Percentiles rank a stretch among this genome's conserved stretches.
phyloP scores from a whole-genome alignment of 2,329 filamentous ascomycete species.

The Penicillium brevicompactum region DNA sequence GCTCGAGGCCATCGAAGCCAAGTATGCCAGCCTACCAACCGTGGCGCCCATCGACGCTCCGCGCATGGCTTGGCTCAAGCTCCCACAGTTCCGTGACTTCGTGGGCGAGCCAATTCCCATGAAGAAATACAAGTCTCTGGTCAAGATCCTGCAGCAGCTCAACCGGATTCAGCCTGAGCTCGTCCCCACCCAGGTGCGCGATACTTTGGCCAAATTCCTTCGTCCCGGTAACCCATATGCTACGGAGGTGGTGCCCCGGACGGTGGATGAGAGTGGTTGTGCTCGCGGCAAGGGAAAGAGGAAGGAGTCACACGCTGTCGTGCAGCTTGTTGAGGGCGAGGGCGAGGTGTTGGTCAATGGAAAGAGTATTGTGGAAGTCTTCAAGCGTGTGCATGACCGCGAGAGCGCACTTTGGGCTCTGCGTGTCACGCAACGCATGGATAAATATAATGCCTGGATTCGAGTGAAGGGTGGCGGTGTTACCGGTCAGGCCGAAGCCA shows the following conservation, averaged over 20 bases:
- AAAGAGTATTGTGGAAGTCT: constrained; percentile 77
- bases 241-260: constrained; percentile 62
- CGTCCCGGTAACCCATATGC: constrained; percentile 72
- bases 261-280: constrained; percentile 75
- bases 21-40: constrained; percentile 72
- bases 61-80: constrained; percentile 76
- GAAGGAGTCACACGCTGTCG: constrained; percentile 83
- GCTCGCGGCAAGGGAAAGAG: constrained; percentile 79
- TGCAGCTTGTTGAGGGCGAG: constrained; percentile 87
- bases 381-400: constrained; percentile 86
- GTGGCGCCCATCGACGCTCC: constrained; percentile 67
- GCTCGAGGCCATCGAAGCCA: constrained; percentile 70
- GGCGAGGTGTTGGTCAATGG: constrained; percentile 91
- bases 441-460: constrained; percentile 98
- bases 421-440: constrained; percentile 76
- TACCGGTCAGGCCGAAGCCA: constrained; percentile 92
- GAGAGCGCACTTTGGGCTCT: constrained; percentile 93
- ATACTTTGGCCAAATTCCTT: constrained; percentile 70
- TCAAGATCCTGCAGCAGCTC: constrained; percentile 74
- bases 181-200: constrained; percentile 68
- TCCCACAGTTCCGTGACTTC: constrained; percentile 72
- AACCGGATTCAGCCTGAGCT: constrained; percentile 82
- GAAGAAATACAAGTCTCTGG: constrained; percentile 75
- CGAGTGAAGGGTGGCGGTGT: constrained; percentile 82
- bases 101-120: constrained; percentile 73